phyloP scores from a whole-genome alignment of 2,329 filamentous ascomycete species.

The Fusarium succisae region DNA sequence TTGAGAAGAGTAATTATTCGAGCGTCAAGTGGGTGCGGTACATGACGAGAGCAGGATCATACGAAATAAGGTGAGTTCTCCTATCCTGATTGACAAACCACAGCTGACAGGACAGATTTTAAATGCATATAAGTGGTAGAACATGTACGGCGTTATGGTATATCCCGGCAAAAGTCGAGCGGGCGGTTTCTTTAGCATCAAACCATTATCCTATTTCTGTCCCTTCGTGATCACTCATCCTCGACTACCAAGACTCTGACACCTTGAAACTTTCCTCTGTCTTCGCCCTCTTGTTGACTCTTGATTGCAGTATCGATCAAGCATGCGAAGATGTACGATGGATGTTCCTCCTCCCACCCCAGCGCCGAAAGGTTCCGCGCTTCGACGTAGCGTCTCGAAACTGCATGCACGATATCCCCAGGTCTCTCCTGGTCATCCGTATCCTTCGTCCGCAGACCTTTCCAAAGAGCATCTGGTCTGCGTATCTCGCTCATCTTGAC shows the following conservation, averaged over 20 bases:
- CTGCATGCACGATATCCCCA: conserved; percentile 44
- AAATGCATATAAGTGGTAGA: conserved; percentile 41
- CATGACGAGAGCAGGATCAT: conserved; percentile 97
- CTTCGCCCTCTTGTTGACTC: conserved; percentile 41
- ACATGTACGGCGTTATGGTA: conserved; percentile 45
- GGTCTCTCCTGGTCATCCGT: conserved; percentile 23
- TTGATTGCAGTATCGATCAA: conserved; percentile 43
- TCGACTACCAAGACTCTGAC: conserved; percentile 42
- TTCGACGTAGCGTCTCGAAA: conserved; percentile 46
- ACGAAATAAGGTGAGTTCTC: conserved; percentile 82
- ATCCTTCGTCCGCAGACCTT: conserved; percentile 26
- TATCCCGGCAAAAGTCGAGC: conserved; percentile 46
- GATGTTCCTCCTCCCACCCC: conserved; percentile 45
- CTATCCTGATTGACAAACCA: background rate
- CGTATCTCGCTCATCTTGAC: conserved; percentile 24
- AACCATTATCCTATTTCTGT: conserved; percentile 19
- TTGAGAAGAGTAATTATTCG: conserved; percentile 99
- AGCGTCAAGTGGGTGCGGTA: conserved; percentile 99
- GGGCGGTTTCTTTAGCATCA: conserved; percentile 41
- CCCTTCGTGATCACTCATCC: conserved; percentile 33
- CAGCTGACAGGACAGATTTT: conserved; percentile 47
- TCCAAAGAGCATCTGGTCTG: conserved; percentile 34
- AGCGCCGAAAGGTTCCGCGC: conserved; percentile 45
- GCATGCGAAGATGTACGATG: conserved; percentile 45
- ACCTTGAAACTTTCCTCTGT: conserved; percentile 36